These are phyloP conservation scores for Botrytis galanthina DNA, from an alignment of 2,329 filamentous ascomycete genomes.

Conservation along the genomic window DNA sequence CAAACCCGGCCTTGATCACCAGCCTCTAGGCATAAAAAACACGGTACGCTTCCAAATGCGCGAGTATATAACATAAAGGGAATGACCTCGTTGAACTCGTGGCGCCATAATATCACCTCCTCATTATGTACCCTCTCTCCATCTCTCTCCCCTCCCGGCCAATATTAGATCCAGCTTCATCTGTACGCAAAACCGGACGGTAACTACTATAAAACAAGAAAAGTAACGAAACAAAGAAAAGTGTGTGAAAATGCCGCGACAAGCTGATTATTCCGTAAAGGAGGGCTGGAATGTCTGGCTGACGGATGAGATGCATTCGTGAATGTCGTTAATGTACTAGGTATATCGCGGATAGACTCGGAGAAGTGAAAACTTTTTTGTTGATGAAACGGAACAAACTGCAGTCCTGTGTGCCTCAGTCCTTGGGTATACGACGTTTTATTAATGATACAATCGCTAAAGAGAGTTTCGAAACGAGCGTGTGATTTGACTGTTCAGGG, in stretches of 20 bases:
- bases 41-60: background rate
- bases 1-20: background rate
- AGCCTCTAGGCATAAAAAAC: background rate
- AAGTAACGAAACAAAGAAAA: background rate
- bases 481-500: background rate
- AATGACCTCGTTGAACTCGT: slow-evolving; percentile 14
- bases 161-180: slow-evolving; percentile 7
- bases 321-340: slow-evolving; percentile 2
- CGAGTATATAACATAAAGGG: slow-evolving; percentile 16
- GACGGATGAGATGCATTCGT: background rate
- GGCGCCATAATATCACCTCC: slow-evolving; percentile 12
- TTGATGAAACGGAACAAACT: slow-evolving; percentile 21
- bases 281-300: background rate
- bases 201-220: slow-evolving; percentile 4
- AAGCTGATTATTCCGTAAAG: background rate
- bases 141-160: background rate
- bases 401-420: slow-evolving; percentile 33
- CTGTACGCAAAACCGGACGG: background rate
- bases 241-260: background rate
- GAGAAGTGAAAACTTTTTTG: slow-evolving; percentile 16
- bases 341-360: slow-evolving; percentile 3
- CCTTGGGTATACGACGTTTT: slow-evolving; percentile 30
- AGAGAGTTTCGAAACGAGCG: slow-evolving; percentile 23
- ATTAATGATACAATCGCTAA: slow-evolving; percentile 31
- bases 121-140: slow-evolving; percentile 12